phyloP scores from a whole-genome alignment of 495 filamentous ascomycete species.

The Penicillium dipodomyicola region DNA sequence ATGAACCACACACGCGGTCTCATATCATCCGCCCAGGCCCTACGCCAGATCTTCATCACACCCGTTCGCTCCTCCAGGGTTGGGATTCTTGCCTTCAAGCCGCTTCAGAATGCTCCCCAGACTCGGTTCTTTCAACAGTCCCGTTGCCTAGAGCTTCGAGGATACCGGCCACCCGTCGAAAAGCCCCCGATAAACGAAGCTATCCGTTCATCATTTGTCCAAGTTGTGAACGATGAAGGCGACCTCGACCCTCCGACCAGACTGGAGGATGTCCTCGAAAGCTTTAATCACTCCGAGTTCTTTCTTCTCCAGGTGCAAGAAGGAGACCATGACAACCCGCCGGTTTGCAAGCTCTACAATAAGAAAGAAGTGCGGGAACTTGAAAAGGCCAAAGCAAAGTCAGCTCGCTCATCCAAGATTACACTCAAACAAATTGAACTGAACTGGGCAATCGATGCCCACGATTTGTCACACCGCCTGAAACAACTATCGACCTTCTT shows the following conservation, averaged over 20 bases:
- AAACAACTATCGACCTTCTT: slow-evolving; percentile 60
- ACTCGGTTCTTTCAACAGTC: slow-evolving; percentile 15
- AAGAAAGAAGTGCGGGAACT: slow-evolving; percentile 42
- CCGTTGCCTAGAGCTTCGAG: slow-evolving; percentile 9
- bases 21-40: slow-evolving; percentile 37
- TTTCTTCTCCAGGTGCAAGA: slow-evolving; percentile 59
- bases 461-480: slow-evolving; percentile 64
- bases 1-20: slow-evolving; percentile 44
- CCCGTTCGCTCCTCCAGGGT: slow-evolving; percentile 22
- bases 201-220: slow-evolving; percentile 53
- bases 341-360: slow-evolving; percentile 68
- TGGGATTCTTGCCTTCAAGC: slow-evolving; percentile 15
- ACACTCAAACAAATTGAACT: slow-evolving; percentile 71
- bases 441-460: slow-evolving; percentile 74
- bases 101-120: slow-evolving; percentile 14
- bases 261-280: slow-evolving; percentile 43
- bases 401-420: slow-evolving; percentile 30
- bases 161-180: slow-evolving; percentile 10
- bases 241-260: slow-evolving; percentile 45
- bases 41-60: slow-evolving; percentile 37
- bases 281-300: slow-evolving; percentile 48
- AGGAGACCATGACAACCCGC: slow-evolving; percentile 26
- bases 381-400: slow-evolving; percentile 43
- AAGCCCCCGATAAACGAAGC: slow-evolving; percentile 45
- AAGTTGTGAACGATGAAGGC: slow-evolving; percentile 52